Conservation (phyloP, 2,329 filamentous ascomycete genomes). For the Sarocladium brachiariae region DNA sequence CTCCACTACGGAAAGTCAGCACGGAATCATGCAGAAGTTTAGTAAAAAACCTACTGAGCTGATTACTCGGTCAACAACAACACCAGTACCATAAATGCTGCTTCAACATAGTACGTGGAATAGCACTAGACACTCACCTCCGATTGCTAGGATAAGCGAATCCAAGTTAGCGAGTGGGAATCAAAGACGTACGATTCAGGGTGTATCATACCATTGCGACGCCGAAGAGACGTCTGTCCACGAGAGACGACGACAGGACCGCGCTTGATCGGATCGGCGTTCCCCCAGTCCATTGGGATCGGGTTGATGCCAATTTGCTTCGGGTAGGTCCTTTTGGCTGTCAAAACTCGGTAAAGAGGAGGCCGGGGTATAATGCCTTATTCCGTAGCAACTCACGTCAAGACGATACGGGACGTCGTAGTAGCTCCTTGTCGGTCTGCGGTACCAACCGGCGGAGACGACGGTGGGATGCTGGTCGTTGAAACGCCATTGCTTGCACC, state of each 20-base stretch:
- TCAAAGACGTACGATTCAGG: neutral
- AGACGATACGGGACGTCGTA: constrained; percentile 12
- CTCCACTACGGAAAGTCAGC: constrained; percentile 44
- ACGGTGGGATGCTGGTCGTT: neutral
- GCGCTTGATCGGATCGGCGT: constrained; percentile 63
- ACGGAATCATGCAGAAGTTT: constrained; percentile 9
- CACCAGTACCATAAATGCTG: neutral
- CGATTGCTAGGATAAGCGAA: constrained; percentile 38
- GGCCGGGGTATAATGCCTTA: too few species aligned
- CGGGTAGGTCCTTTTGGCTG: constrained; percentile 65
- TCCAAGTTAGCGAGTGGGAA: constrained; percentile 23
- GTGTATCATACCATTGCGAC: constrained; percentile 62
- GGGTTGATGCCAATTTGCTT: constrained; percentile 92
- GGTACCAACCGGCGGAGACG: constrained; percentile 1
- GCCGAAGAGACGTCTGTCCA: constrained; percentile 65
- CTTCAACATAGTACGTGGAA: too few species aligned
- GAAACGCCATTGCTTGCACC: neutral
- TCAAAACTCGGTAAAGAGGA: neutral
- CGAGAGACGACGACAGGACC: constrained; percentile 87
- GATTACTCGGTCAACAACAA: constrained; percentile 19
- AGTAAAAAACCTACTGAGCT: constrained; percentile 29
- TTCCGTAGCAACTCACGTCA: constrained; percentile 10
- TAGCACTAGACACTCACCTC: constrained; percentile 51
- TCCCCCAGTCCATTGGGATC: constrained; percentile 82
- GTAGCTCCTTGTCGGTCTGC: constrained; percentile 10